Evolutionary conservation across 805 yeast species (phyloP).

Genomic region (Saturnispora serradocipensis): DNA sequence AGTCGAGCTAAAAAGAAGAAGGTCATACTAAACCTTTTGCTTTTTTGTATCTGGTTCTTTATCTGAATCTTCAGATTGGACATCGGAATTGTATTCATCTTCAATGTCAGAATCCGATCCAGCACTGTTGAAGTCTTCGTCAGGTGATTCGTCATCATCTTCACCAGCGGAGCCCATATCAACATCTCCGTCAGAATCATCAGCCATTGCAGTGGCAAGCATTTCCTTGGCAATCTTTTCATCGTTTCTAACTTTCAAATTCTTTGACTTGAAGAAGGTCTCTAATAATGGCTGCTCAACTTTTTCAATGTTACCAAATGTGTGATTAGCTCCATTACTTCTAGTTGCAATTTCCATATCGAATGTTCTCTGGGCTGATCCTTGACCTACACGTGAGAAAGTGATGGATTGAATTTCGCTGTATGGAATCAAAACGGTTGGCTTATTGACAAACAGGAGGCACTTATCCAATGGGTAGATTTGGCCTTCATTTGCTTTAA

Average conservation of each 20-base stretch:
- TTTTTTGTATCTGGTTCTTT: constrained; percentile 13
- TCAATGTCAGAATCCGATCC: constrained; percentile 47
- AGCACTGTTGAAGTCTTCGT: constrained; percentile 71
- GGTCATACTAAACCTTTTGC: constrained; percentile 9
- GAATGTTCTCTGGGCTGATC: constrained; percentile 79
- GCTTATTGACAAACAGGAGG: constrained; percentile 84
- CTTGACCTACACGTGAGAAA: constrained; percentile 82
- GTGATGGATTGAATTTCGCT: constrained; percentile 68
- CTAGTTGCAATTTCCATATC: constrained; percentile 75
- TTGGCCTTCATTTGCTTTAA: constrained; percentile 93
- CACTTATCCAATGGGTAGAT: constrained; percentile 89
- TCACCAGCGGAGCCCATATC: constrained; percentile 76
- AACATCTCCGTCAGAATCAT: constrained; percentile 44
- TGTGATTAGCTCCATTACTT: constrained; percentile 59
- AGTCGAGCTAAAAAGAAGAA: constrained; percentile 8
- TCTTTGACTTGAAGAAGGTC: constrained; percentile 65
- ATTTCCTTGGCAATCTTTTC: constrained; percentile 79
- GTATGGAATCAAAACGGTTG: constrained; percentile 85
- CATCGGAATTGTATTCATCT: constrained; percentile 40
- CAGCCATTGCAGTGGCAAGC: constrained; percentile 67
- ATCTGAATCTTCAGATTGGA: constrained; percentile 34
- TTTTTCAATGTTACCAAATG: constrained; percentile 79
- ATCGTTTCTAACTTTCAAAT: constrained; percentile 75
- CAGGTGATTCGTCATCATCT: constrained; percentile 62
- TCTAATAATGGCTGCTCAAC: constrained; percentile 83